phyloP scores from a whole-genome alignment of 208 protist genomes.

The Tritrichomonas foetus region DNA sequence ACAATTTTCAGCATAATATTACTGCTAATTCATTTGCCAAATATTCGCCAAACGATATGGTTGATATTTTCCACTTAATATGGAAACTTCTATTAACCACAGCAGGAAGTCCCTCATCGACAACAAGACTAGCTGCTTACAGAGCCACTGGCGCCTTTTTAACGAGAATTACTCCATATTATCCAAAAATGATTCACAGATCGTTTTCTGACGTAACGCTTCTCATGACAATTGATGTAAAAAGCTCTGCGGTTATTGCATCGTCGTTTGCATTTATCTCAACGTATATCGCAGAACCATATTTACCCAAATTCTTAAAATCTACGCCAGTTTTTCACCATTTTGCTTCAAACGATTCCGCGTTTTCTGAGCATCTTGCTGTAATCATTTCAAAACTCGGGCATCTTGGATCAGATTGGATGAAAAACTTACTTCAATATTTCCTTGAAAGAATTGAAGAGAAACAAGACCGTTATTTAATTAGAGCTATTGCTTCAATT shows the following conservation, averaged over 20 bases:
- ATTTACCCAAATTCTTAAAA: not conserved
- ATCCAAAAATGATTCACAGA: not conserved
- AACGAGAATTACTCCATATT: not conserved
- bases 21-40: too few species aligned
- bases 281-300: not conserved
- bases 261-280: constrained; percentile 14
- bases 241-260: not conserved
- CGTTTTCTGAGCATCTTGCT: constrained; percentile 25
- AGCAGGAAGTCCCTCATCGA: not conserved
- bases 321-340: constrained; percentile 16
- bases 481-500: not conserved
- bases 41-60: too few species aligned
- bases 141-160: not conserved
- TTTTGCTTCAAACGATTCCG: not conserved
- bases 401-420: not conserved
- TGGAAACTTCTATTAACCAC: not conserved
- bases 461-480: not conserved
- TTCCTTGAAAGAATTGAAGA: not conserved
- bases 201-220: not conserved
- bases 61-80: not conserved
- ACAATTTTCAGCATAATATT: too few species aligned
- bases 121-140: not conserved
- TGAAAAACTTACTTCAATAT: not conserved
- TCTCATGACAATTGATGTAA: not conserved
- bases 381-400: not conserved